Evolutionary conservation across 2,329 filamentous ascomycete species (phyloP), one percentile per base, ranked within the genome.

Genomic region (Neodidymelliopsis sp.): DNA sequence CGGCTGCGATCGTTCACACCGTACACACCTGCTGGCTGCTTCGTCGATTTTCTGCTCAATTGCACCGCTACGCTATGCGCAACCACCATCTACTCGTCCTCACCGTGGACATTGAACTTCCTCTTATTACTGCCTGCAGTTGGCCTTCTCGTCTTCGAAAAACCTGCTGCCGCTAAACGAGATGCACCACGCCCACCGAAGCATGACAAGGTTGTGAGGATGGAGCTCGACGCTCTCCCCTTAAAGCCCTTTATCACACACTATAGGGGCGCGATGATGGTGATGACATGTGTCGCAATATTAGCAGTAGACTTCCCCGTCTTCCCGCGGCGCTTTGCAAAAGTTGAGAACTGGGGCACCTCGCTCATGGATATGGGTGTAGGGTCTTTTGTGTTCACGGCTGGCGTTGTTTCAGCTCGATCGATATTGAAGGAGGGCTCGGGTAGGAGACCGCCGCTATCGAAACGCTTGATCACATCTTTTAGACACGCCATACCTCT

Each of bases 351-450:
- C n/a, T 99, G 94, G 91, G 94, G 94, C 44, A 97, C 93, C 1
- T 97, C 93, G n/a, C 77, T 99, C 54, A 99, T 99, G 94, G 94
- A 99, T 70, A 81, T 97, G 65, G 94, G 94, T 37, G 94, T 99
- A 36, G 94, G 94, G 20, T 96, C 92, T 10, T 99, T 99, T 75
- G 94, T 99, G 63, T 99, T 96, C 74, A 91, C 91, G 2, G 89
- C 89, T 12, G 94, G 94, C 16, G 79, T 97, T 24, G 91, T 97
- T n/a, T 91, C 90, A 27, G 91, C 92, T 11, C 83, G 93, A 13
- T 85, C 90, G 2, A 80, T 91, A 10, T 77, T 97, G 35, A 91
- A 89, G 69, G 84, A 88, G 62, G 81, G 81, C 18, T 75, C 78
- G 9, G 80, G 81, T 2, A 75, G 75, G 29, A 59, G 57, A 7